Conservation (phyloP, 2,329 filamentous ascomycete genomes). For the Colletotrichum euphorbiae region DNA sequence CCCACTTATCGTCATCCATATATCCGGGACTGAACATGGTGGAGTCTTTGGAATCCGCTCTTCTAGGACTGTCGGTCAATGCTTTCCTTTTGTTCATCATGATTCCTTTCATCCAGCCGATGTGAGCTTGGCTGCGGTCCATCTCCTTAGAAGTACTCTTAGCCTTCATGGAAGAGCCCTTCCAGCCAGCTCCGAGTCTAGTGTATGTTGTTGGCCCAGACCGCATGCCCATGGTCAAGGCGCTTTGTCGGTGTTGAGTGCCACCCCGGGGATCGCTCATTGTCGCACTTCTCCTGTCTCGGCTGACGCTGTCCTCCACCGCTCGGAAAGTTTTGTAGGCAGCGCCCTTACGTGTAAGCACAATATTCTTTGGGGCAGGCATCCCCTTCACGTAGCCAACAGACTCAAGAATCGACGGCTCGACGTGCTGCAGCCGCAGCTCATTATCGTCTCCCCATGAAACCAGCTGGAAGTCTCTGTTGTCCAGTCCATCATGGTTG, state of each 20-base stretch:
- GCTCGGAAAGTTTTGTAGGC: slow-evolving; percentile 87
- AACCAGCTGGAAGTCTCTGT: slow-evolving; percentile 91
- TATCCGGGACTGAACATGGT: slow-evolving; percentile 63
- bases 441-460: slow-evolving; percentile 92
- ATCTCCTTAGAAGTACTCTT: slow-evolving; percentile 56
- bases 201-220: slow-evolving; percentile 54
- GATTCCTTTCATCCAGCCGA: slow-evolving; percentile 78
- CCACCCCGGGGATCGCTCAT: slow-evolving; percentile 69
- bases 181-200: slow-evolving; percentile 59
- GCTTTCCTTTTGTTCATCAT: slow-evolving; percentile 69
- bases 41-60: slow-evolving; percentile 65
- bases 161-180: slow-evolving; percentile 69
- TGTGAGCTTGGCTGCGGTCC: slow-evolving; percentile 66
- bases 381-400: slow-evolving; percentile 81
- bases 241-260: slow-evolving; percentile 56
- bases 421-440: slow-evolving; percentile 80
- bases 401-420: slow-evolving; percentile 70
- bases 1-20: slow-evolving; percentile 68
- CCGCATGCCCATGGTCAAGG: slow-evolving; percentile 58
- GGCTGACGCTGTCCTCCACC: slow-evolving; percentile 68
- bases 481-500: slow-evolving; percentile 76
- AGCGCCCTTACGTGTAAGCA: slow-evolving; percentile 84
- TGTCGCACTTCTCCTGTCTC: slow-evolving; percentile 69
- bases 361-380: slow-evolving; percentile 72
- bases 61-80: slow-evolving; percentile 56